Percentiles rank a stretch among this genome's conserved stretches.
phyloP scores from a whole-genome alignment of 176 grass and related monocot genomes.

The Oryza australiensis region DNA sequence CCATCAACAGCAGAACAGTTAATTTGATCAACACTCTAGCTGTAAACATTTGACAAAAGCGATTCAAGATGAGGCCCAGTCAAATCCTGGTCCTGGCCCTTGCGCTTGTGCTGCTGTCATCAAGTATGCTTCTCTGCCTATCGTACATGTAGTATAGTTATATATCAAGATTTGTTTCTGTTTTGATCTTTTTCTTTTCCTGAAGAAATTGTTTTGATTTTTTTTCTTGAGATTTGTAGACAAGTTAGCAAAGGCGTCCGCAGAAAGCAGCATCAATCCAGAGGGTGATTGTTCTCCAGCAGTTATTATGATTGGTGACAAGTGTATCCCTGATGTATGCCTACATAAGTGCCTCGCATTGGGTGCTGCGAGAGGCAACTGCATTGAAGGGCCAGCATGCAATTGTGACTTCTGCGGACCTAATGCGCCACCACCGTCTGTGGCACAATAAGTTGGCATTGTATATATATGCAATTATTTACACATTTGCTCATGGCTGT shows the following conservation, averaged over 20 bases:
- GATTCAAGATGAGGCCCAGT: not conserved
- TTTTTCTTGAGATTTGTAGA: not conserved
- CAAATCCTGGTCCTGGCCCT: not conserved
- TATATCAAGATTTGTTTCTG: not conserved
- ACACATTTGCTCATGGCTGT: no score
- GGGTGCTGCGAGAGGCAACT: not conserved
- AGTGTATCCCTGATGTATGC: not conserved
- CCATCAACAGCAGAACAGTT: not conserved
- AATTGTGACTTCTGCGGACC: slow-evolving; percentile 15
- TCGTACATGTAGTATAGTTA: not conserved
- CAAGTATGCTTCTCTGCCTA: not conserved
- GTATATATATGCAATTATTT: not conserved
- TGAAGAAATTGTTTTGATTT: no score
- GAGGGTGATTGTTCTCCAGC: not conserved
- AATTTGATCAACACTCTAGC: not conserved
- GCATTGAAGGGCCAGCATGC: not conserved
- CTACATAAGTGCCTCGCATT: not conserved
- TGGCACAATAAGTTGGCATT: not conserved
- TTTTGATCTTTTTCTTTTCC: not conserved
- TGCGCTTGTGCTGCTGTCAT: not conserved
- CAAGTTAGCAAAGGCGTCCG: not conserved
- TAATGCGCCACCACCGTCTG: no score
- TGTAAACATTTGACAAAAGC: not conserved
- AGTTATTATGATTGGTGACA: not conserved
- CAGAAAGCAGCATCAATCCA: not conserved